phyloP scores from a whole-genome alignment of 306 rosid genomes.

The Prinsepia uniflora region DNA sequence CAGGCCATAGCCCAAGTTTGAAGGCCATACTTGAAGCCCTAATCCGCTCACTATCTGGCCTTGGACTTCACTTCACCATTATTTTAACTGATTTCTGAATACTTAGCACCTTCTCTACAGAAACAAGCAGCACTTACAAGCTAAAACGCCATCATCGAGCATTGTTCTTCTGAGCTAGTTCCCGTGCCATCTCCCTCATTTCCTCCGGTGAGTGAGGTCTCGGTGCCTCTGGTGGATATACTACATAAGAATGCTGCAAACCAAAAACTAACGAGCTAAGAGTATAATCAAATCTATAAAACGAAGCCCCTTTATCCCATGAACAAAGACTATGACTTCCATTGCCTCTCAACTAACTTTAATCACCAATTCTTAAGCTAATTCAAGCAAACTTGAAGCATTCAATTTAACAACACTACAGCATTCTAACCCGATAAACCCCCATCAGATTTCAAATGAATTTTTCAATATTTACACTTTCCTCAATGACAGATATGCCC shows the following conservation, averaged over 20 bases:
- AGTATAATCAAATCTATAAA: background rate
- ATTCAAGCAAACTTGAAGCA: background rate
- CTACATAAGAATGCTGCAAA: constrained; percentile 57
- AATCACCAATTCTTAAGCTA: background rate
- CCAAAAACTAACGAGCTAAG: constrained; percentile 10
- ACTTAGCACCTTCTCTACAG: constrained; percentile 1
- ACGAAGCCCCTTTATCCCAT: background rate
- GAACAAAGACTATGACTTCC: background rate
- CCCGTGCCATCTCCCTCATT: constrained; percentile 72
- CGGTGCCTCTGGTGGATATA: constrained; percentile 63
- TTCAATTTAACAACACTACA: background rate
- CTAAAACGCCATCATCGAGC: constrained; percentile 28
- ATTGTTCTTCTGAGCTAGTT: constrained; percentile 62
- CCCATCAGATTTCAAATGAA: background rate
- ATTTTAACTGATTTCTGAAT: background rate
- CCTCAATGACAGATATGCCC: background rate
- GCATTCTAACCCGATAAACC: background rate
- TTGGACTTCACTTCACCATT: background rate
- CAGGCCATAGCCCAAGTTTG: background rate
- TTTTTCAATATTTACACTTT: background rate
- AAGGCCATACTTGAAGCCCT: background rate
- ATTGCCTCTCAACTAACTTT: background rate
- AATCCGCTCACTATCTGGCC: background rate
- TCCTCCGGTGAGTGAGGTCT: constrained; percentile 86
- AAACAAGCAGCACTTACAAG: constrained; percentile 9